phyloP scores from a whole-genome alignment of 192 early-diverging fungal genomes.

The Coemansia erecta region DNA sequence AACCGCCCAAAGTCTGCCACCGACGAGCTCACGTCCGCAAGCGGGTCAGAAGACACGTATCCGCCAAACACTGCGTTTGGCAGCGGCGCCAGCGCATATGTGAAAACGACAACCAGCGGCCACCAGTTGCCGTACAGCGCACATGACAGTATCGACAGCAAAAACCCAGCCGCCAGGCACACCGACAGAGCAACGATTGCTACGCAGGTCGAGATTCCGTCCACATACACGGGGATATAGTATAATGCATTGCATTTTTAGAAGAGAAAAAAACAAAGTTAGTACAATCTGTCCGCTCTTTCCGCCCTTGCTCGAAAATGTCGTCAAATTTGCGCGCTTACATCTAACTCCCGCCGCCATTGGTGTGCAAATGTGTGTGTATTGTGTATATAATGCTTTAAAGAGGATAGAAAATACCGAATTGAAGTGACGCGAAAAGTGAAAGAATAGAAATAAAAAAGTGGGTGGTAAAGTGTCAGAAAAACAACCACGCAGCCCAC shows the following conservation, averaged over 20 bases:
- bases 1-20: slow-evolving; percentile 75
- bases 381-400: slow-evolving; percentile 2
- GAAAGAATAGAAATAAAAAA: slow-evolving; percentile 3
- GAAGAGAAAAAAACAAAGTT: slow-evolving; percentile 8
- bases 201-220: not conserved
- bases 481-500: not conserved
- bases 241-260: slow-evolving; percentile 1
- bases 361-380: not conserved
- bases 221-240: not conserved
- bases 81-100: slow-evolving; percentile 86
- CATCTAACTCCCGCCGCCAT: slow-evolving; percentile 33
- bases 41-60: slow-evolving; percentile 67
- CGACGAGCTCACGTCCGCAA: slow-evolving; percentile 63
- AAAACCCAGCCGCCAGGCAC: slow-evolving; percentile 85
- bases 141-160: slow-evolving; percentile 93
- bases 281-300: not conserved
- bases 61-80: slow-evolving; percentile 85
- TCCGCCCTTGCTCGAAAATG: not conserved
- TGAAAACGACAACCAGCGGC: slow-evolving; percentile 90
- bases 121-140: slow-evolving; percentile 96
- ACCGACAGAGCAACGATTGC: slow-evolving; percentile 84
- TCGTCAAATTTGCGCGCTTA: not conserved
- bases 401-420: not conserved
- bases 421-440: not conserved
- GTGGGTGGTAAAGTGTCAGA: not conserved